Base-by-base conservation (phyloP, 169 alveolate species). In the Plasmodium gaboni region DNA sequence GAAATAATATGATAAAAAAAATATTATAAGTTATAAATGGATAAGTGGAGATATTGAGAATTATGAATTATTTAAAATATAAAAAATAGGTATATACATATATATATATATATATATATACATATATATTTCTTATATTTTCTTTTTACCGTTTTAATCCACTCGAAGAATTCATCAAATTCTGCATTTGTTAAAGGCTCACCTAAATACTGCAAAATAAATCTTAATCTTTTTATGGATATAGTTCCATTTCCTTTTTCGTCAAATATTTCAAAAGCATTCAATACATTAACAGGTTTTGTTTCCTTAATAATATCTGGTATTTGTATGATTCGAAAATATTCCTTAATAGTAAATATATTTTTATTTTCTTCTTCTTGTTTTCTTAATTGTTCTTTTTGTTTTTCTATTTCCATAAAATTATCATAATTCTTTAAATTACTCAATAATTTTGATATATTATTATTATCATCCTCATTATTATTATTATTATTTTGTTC, bases 231-330 rank as follows among this genome's bases (percentile, higher is more conserved):
- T 69, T 83, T 83, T 13, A 83, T 69, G 9, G 86, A 28, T 83
- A 83, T 83, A 68, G 50, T 83, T 57, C 91, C 91, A 83, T 83
- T 59, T 17, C 91, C 91, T 51, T 83, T 67, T 69, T 83, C 85
- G 46, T 83, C 91, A 61, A 83, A 83, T 13, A 69, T 32, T 83
- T 83, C 91, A 83, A 83, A 83, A 19, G 91, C 50, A 72, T 67
- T 59, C 70, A 83, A 83, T 53, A 83, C 85, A 48, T 57, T 55
- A 19, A 85, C 15, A 53, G 91, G 91, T 72, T 83, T 83, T 55
- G 63, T 68, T 69, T 83, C 85, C 7, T 69, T 83, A 53, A 85
- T 83, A 57, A 83, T 63, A 83, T 83, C 60, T 69, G 83, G 91
- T 48, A 67, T 55, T 55, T 83, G 91, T 28, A 83, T 83, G 64